A percentile compares a stretch with the other conserved stretches of the same genome.
Conservation (phyloP, 495 filamentous ascomycete species). For the Xylaria longipes region DNA sequence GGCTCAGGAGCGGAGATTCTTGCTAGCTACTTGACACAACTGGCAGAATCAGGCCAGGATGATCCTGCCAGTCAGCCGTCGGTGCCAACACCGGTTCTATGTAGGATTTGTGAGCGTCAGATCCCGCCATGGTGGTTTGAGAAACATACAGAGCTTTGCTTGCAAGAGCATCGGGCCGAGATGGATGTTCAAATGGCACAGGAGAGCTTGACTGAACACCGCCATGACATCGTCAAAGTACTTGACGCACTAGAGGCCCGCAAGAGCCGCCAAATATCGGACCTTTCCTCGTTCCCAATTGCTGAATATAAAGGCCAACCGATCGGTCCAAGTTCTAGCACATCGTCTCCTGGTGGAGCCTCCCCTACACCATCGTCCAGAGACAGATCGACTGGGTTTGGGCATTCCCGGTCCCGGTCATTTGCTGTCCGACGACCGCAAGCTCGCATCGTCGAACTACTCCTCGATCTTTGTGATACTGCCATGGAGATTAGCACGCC, state of each 20-base stretch:
- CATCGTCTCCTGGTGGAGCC: constrained; percentile 62
- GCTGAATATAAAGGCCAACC: constrained; percentile 91
- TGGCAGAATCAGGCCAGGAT: constrained; percentile 84
- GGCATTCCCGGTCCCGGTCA: constrained; percentile 73
- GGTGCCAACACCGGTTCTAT: constrained; percentile 80
- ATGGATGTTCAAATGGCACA: constrained; percentile 97
- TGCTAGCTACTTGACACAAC: constrained; percentile 85
- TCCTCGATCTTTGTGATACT: constrained; percentile 95
- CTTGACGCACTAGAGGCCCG: constrained; percentile 89
- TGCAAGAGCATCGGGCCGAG: constrained; percentile 94
- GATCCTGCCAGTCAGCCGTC: constrained; percentile 85
- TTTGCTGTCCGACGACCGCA: constrained; percentile 91
- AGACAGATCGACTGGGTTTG: constrained; percentile 77
- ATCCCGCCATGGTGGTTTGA: constrained; percentile 99
- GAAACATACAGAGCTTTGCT: constrained; percentile 94
- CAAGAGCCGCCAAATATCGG: constrained; percentile 69
- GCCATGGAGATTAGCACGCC: constrained; percentile 93
- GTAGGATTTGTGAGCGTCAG: constrained; percentile 95
- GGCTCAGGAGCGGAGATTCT: constrained; percentile 94
- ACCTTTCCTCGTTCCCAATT: constrained; percentile 59
- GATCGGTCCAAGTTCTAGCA: constrained; percentile 78
- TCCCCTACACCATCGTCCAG: constrained; percentile 78
- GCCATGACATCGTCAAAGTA: constrained; percentile 93
- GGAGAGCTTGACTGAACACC: constrained; percentile 90
- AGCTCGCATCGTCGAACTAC: constrained; percentile 88